phyloP scores from a whole-genome alignment of 495 filamentous ascomycete species.

The Halenospora varia region DNA sequence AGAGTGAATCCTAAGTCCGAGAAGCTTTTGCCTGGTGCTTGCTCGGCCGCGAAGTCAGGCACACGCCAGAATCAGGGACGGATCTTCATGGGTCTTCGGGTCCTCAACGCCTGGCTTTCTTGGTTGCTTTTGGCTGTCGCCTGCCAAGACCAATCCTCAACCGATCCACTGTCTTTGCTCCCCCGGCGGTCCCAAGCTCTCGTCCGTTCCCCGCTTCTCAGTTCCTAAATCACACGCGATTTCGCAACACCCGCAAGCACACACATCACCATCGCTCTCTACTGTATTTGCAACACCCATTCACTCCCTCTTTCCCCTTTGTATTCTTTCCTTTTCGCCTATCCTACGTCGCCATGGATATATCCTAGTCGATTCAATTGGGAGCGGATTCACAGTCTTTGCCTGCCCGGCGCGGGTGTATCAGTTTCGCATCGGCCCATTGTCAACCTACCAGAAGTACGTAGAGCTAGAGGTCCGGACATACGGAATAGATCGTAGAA shows the following conservation, averaged over 20 bases:
- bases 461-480: background rate
- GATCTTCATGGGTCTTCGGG: background rate
- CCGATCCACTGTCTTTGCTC: background rate
- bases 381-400: background rate
- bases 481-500: conserved; percentile 7
- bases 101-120: background rate
- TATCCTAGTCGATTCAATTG: conserved; percentile 12
- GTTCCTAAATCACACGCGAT: conserved; percentile 2
- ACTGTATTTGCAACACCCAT: conserved; percentile 1
- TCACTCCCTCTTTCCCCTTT: background rate
- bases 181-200: background rate
- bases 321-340: background rate
- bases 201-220: background rate
- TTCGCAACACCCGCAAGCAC: background rate
- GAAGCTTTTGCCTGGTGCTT: too few species aligned
- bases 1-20: background rate
- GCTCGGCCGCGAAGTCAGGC: too few species aligned
- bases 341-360: conserved; percentile 17
- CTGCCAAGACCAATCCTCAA: background rate
- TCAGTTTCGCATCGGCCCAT: background rate
- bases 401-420: conserved; percentile 19
- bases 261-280: background rate
- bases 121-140: background rate
- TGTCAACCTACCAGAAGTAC: background rate
- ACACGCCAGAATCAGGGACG: background rate